Evolutionary conservation across 1,284 basidiomycete species (phyloP).

Genomic region (Anthracocystis panici-leucophaei): DNA sequence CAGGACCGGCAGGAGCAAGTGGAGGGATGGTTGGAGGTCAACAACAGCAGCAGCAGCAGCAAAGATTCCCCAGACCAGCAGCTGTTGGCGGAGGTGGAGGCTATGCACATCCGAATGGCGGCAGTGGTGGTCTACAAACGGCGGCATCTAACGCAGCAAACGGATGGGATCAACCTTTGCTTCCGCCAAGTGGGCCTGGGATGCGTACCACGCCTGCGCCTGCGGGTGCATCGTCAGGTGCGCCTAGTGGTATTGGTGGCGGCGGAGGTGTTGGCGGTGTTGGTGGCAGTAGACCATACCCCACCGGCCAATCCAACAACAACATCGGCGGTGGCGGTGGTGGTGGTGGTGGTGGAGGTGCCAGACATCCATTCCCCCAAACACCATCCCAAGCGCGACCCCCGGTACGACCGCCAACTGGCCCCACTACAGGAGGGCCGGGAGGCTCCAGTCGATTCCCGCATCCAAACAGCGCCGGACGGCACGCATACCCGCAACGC

Average conservation of each 20-base stretch:
- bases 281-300: not conserved
- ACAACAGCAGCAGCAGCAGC: constrained; percentile 8
- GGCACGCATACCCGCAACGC: not conserved
- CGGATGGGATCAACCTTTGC: constrained; percentile 1
- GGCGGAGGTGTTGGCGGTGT: not conserved
- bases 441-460: constrained; percentile 6
- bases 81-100: no score
- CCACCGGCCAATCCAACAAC: not conserved
- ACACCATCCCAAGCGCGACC: constrained; percentile 4
- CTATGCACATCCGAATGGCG: constrained; percentile 5
- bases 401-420: no score
- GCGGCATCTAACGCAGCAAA: not conserved
- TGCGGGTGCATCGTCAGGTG: not conserved
- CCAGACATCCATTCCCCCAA: constrained; percentile 10
- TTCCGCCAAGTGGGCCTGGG: not conserved
- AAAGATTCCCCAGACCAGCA: no score
- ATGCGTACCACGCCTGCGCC: not conserved
- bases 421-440: not conserved
- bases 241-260: no score
- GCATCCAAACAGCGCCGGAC: constrained; percentile 6
- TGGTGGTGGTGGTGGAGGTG: not conserved
- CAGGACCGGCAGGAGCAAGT: no score
- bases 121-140: not conserved
- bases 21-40: not conserved
- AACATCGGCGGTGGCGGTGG: not conserved